A percentile compares a stretch with the other conserved stretches of the same genome.
Evolutionary conservation across 495 filamentous ascomycete genomes (phyloP).

Genomic region (Umbilicaria muhlenbergii): DNA sequence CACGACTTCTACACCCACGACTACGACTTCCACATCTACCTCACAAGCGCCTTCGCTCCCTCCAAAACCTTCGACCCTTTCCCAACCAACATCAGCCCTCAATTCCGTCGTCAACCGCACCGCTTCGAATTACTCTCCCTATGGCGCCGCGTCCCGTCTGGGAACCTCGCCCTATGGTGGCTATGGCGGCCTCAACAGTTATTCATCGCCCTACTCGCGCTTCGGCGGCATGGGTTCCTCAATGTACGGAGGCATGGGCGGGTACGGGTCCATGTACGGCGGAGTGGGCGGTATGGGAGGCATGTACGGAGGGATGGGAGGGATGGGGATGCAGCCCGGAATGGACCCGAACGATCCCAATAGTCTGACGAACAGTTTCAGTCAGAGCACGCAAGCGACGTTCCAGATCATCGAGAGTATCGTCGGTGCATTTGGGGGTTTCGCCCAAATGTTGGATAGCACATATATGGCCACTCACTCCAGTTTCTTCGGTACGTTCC

Average conservation of each 20-base stretch:
- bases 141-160: conserved; percentile 40
- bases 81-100: conserved; percentile 18
- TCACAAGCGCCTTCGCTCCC: conserved; percentile 54
- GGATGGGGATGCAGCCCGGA: conserved; percentile 29
- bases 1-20: conserved; percentile 25
- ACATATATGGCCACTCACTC: conserved; percentile 99
- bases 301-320: conserved; percentile 41
- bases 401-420: conserved; percentile 98
- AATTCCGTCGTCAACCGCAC: conserved; percentile 68
- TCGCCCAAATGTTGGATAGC: conserved; percentile 98
- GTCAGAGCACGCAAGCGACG: conserved; percentile 85
- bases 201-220: conserved; percentile 51
- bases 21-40: conserved; percentile 26
- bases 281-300: conserved; percentile 36
- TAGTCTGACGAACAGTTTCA: conserved; percentile 80
- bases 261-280: conserved; percentile 30
- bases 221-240: conserved; percentile 44
- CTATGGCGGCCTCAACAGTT: conserved; percentile 32
- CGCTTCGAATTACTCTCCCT: conserved; percentile 68
- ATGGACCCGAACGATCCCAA: conserved; percentile 78
- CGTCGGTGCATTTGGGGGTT: conserved; percentile 94
- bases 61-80: conserved; percentile 48
- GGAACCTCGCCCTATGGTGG: conserved; percentile 33
- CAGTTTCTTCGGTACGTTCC: conserved; percentile 81
- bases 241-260: conserved; percentile 41